Evolutionary conservation across 106 monocot genomes (phyloP), one percentile per base, ranked within the genome.

Genomic region (Dendrobium chrysotoxum): DNA sequence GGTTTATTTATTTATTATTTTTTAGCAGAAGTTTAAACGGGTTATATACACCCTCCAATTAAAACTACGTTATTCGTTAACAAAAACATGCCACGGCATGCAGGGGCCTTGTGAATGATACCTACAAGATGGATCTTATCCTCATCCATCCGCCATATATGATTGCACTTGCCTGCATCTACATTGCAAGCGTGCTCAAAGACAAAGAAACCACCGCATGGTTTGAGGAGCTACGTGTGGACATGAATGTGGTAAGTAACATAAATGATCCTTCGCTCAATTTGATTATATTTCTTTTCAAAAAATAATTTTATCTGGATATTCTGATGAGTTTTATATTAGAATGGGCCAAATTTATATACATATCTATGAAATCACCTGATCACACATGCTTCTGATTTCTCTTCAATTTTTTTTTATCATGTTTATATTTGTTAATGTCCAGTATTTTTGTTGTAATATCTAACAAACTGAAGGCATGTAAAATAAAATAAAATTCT

Each of bases 101-200:
- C 86, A 98, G 98, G 98, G 87, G 98, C 23, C 90, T 95, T 65
- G 95, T 98, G 58, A 98, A 98, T 82, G 98, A 98, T 83, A 98
- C 95, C 17, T 98, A 98, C 84, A 98, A 85, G 82, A 95, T 89
- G 92, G 98, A 98, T 81, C 92, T 98, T 75, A 92, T 98, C 57
- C 92, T 98, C 20, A 93, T 98, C 77, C 77, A 95, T 84, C 95
- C 98, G 77, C 98, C 98, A 21, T 87, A 91, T 80, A 95, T 93
- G 92, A 98, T 98, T 76, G 98, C 98, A 72, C 81, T 98, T 75
- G 98, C 95, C 53, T 95, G 98, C 85, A 93, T 98, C 75, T 95
- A 92, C 84, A 95, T 98, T 65, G 95, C 92, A 35, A 92, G 89
- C 53, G 95, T 95, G 77, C 83, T 98, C 54, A 98, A 88, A 81